A percentile compares a stretch with the other conserved stretches of the same genome.
These are phyloP conservation scores for Yamadazyma diddensiae DNA, from an alignment of 1,139 yeast genomes.

Conservation along the genomic window DNA sequence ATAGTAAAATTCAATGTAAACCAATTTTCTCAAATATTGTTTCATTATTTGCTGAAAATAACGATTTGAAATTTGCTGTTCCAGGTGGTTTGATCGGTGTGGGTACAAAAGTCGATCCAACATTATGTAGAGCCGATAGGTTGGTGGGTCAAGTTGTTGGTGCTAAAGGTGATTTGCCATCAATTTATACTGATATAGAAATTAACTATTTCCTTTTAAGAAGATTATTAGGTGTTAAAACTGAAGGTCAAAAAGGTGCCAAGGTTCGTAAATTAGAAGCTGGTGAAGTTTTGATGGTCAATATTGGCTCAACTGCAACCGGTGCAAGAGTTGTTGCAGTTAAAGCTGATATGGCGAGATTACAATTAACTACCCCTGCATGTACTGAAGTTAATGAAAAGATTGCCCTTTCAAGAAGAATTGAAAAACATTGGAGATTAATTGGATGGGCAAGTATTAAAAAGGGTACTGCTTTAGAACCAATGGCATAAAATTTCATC, in stretches of 20 bases:
- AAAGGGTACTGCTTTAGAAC: constrained; percentile 88
- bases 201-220: constrained; percentile 95
- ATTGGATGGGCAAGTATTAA: constrained; percentile 99
- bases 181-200: constrained; percentile 94
- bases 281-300: constrained; percentile 97
- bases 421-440: constrained; percentile 99
- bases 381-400: constrained; percentile 98
- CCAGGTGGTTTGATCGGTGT: constrained; percentile 99
- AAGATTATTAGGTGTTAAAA: constrained; percentile 96
- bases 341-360: constrained; percentile 98
- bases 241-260: constrained; percentile 93
- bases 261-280: constrained; percentile 92
- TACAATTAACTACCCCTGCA: constrained; percentile 95
- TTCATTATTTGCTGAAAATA: constrained; percentile 94
- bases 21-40: constrained; percentile 94
- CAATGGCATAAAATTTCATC: constrained; percentile 45
- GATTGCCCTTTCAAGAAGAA: constrained; percentile 98
- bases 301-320: constrained; percentile 98
- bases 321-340: constrained; percentile 99
- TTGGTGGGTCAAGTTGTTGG: constrained; percentile 99
- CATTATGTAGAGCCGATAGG: constrained; percentile 98
- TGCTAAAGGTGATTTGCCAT: constrained; percentile 92
- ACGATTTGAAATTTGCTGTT: constrained; percentile 96
- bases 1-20: constrained; percentile 90
- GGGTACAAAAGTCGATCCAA: constrained; percentile 96